Percentiles rank a stretch among this genome's conserved stretches.
Conservation (phyloP, 139 green algal species). For the Klebsormidium nitens region DNA sequence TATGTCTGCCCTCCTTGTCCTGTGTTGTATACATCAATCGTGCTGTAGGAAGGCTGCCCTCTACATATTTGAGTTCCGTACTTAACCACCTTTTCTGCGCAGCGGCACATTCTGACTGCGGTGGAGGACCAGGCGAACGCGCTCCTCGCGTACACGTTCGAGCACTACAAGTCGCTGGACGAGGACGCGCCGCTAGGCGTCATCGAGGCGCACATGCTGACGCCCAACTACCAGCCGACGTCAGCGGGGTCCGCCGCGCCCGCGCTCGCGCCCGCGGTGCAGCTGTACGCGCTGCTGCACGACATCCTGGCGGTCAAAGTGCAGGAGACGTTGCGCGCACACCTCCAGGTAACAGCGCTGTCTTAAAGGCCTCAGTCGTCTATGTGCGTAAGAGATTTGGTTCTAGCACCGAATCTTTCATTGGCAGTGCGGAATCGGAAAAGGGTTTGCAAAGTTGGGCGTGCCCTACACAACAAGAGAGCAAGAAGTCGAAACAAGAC, state of each 20-base stretch:
- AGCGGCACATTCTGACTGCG: conserved; percentile 29
- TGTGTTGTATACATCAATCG: no score
- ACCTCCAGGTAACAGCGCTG: conserved; percentile 33
- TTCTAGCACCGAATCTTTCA: no score
- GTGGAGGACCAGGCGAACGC: conserved; percentile 21
- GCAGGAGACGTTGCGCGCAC: neutral
- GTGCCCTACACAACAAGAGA: no score
- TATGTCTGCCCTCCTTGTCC: no score
- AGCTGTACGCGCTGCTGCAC: conserved; percentile 26
- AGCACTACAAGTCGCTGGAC: conserved; percentile 31
- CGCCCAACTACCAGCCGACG: neutral
- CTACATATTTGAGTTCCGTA: no score
- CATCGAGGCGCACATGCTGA: neutral
- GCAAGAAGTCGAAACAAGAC: no score
- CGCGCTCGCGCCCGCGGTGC: conserved; percentile 15
- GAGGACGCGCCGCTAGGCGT: conserved; percentile 22
- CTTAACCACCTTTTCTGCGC: no score
- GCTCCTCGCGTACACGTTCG: conserved; percentile 23
- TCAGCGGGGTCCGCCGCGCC: conserved; percentile 3
- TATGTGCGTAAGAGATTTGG: no score
- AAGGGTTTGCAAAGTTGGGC: no score
- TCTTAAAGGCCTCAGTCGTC: no score
- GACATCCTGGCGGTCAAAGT: conserved; percentile 19
- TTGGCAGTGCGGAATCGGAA: no score
- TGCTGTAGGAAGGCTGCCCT: no score